Evolutionary conservation across 805 yeast genomes (phyloP).

Genomic region (Candida verbasci): DNA sequence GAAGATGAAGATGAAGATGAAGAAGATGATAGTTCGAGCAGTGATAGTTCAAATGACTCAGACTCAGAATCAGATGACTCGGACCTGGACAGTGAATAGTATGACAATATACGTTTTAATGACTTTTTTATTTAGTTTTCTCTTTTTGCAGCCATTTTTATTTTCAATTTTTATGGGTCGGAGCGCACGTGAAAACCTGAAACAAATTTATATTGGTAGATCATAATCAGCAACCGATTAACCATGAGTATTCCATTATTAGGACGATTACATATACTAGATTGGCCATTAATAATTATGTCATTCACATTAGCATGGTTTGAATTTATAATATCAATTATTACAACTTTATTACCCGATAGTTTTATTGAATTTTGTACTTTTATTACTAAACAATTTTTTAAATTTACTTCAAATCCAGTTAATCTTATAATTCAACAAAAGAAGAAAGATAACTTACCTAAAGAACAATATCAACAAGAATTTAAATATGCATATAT

Average conservation of each 20-base stretch:
- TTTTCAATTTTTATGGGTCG: background rate
- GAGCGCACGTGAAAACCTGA: background rate
- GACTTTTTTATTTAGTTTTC: background rate
- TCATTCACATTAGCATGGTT: slow-evolving; percentile 46
- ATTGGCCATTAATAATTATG: slow-evolving; percentile 45
- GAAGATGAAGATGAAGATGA: slow-evolving; percentile 24
- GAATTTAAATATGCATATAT: slow-evolving; percentile 21
- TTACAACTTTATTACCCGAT: slow-evolving; percentile 44
- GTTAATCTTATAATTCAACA: slow-evolving; percentile 15
- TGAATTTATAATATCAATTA: slow-evolving; percentile 42
- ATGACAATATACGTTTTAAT: background rate
- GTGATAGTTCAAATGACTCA: slow-evolving; percentile 14
- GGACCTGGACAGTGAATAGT: slow-evolving; percentile 1
- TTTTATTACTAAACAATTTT: slow-evolving; percentile 20
- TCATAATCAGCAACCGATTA: background rate
- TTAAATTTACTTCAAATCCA: slow-evolving; percentile 24
- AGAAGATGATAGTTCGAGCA: slow-evolving; percentile 17
- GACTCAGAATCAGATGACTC: slow-evolving; percentile 6
- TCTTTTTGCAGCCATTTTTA: background rate
- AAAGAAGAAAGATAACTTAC: background rate
- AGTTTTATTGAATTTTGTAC: slow-evolving; percentile 35
- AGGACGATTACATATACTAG: slow-evolving; percentile 43
- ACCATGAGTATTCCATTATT: slow-evolving; percentile 41
- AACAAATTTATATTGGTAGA: too few relatives aligned
- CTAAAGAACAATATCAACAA: slow-evolving; percentile 5